Base-by-base conservation (phyloP, 2,329 filamentous ascomycete species). In the Septoria petroselini region DNA sequence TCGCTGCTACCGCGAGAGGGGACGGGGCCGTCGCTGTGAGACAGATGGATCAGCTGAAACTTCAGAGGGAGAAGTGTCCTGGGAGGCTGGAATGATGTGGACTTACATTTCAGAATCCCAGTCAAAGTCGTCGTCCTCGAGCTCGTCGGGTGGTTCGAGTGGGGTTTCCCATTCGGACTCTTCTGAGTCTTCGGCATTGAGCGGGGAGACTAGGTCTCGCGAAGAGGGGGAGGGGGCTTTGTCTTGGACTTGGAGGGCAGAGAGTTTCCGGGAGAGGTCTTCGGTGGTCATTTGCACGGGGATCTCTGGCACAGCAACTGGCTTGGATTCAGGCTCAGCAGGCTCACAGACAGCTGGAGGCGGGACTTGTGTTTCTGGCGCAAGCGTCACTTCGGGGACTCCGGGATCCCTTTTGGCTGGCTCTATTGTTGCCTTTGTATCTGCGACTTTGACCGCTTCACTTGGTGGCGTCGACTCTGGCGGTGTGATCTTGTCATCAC, bases 91-190 rank as follows among this genome's bases (percentile, higher is more conserved):
- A 19, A 27, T 8, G 40, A 21, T 11, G 53, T 58, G 9, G 17
- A 44, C 42, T 37, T 37, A 45, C 58, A 66, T 60, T 3, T 67
- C 63, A 12, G 58, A 58, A 35, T 67, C 60, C 62, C 63, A 66
- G 15, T 60, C 57, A 37, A 66, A 66, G 31, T 67, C 65, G 25
- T 66, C 54, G 44, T 66, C 61, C 25, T 57, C 53, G 3, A 66
- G 39, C 12, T 63, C 61, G n/a, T 58, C 51, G 3, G 56, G 58
- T 14, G 54, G 45, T 17, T 55, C 56, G 8, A 55, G 12, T 5
- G 59, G 48, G 3, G 57, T 53, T 3, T 61, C 60, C 33, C 58
- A 60, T 6, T 47, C 54, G n/a, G 47, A 33, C 12, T 48, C 42
- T 19, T 50, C 44, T 5, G 47, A 40, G 27, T 55, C 45, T 29